Evolutionary conservation across 768 basidiomycete species (phyloP).

Genomic region (Mycena galopus): DNA sequence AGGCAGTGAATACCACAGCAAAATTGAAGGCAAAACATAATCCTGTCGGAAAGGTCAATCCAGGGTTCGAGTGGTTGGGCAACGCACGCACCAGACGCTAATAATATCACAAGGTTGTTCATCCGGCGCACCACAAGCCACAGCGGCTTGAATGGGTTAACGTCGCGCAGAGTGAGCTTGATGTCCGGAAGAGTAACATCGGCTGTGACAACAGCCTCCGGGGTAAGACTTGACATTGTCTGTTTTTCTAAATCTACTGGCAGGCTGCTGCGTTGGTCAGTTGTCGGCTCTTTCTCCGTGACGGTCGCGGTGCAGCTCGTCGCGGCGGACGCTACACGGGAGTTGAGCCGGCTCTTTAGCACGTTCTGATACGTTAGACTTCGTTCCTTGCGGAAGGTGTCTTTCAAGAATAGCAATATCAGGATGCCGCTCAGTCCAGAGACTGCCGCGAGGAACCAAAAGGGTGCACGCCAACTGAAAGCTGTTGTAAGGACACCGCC

Average conservation of each 20-base stretch:
- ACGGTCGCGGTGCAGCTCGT: slow-evolving; percentile 22
- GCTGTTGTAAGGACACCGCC: slow-evolving; percentile 77
- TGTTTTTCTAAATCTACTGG: slow-evolving; percentile 42
- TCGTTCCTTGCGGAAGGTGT: slow-evolving; percentile 87
- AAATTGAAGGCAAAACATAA: slow-evolving; percentile 80
- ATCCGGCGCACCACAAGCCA: slow-evolving; percentile 65
- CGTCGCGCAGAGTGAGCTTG: slow-evolving; percentile 72
- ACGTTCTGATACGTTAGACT: slow-evolving; percentile 84
- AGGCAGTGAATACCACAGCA: slow-evolving; percentile 78
- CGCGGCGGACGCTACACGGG: slow-evolving; percentile 15
- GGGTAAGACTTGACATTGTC: slow-evolving; percentile 21
- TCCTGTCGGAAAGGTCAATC: slow-evolving; percentile 52
- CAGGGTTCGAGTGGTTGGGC: background rate
- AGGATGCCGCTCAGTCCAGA: slow-evolving; percentile 65
- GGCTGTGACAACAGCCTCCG: slow-evolving; percentile 33
- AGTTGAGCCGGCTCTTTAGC: slow-evolving; percentile 58
- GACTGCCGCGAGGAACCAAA: slow-evolving; percentile 84
- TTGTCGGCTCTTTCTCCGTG: slow-evolving; percentile 16
- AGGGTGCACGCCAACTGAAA: slow-evolving; percentile 83
- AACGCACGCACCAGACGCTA: slow-evolving; percentile 68
- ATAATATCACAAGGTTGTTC: slow-evolving; percentile 77
- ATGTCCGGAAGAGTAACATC: slow-evolving; percentile 43
- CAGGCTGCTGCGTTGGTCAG: background rate
- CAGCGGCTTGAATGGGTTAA: slow-evolving; percentile 82
- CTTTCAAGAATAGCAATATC: slow-evolving; percentile 79